Evolutionary conservation across 2,329 filamentous ascomycete species (phyloP).

Genomic region (Orbilia brochopaga): DNA sequence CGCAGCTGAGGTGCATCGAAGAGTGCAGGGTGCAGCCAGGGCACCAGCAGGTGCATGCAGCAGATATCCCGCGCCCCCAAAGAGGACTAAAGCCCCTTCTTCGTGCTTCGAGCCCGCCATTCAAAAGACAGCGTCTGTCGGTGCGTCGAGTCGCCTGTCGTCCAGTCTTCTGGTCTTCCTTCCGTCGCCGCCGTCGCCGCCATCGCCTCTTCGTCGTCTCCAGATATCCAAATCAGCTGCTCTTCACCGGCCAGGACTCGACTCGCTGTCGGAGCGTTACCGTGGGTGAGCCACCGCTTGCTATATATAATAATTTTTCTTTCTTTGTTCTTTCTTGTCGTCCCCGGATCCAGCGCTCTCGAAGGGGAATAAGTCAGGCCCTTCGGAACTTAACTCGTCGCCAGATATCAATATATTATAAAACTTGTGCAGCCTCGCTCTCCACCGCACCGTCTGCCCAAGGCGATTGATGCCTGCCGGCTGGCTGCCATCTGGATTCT

Average conservation of each 20-base stretch:
- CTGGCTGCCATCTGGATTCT: slow-evolving; percentile 42
- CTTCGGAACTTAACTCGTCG: slow-evolving; percentile 7
- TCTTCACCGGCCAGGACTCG: neutral
- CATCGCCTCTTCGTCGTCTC: too few relatives aligned
- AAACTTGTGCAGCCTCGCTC: slow-evolving; percentile 25
- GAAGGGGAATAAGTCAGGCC: slow-evolving; percentile 44
- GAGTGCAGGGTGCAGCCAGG: neutral
- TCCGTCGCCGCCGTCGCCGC: too few relatives aligned
- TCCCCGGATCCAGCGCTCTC: slow-evolving; percentile 29
- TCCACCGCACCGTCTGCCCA: slow-evolving; percentile 40
- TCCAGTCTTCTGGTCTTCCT: too few relatives aligned
- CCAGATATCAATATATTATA: neutral
- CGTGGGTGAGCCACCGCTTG: too few relatives aligned
- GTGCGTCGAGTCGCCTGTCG: neutral
- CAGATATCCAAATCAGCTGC: too few relatives aligned
- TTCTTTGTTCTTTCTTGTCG: slow-evolving; percentile 26
- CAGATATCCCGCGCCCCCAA: neutral
- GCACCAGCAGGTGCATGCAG: too few relatives aligned
- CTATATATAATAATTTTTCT: neutral
- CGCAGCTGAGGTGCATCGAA: neutral
- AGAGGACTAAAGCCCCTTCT: neutral
- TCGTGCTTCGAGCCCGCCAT: neutral
- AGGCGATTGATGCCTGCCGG: slow-evolving; percentile 12
- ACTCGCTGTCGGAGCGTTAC: neutral
- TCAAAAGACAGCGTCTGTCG: neutral